These are phyloP conservation scores for Nemania diffusa DNA, from an alignment of 2,329 filamentous ascomycete species.

Conservation along the genomic window DNA sequence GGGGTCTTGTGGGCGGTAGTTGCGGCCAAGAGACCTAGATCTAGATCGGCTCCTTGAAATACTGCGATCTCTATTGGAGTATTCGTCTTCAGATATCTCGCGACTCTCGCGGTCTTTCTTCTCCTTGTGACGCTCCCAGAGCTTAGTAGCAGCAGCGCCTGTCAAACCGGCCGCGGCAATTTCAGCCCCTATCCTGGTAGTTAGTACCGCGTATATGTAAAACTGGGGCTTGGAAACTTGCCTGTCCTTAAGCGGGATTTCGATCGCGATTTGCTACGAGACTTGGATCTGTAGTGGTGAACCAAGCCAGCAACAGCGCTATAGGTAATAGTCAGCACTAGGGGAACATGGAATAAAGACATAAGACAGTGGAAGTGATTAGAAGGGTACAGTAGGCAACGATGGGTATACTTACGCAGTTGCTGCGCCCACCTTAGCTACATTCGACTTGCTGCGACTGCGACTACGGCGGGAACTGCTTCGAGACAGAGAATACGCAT, in stretches of 20 bases:
- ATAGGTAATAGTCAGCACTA: constrained; percentile 31
- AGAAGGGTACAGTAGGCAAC: background rate
- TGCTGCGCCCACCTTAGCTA: constrained; percentile 68
- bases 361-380: background rate
- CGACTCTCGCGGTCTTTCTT: constrained; percentile 64
- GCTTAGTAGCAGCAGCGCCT: constrained; percentile 68
- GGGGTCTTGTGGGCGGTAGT: constrained; percentile 60
- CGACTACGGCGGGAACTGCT: constrained; percentile 57
- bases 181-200: constrained; percentile 56
- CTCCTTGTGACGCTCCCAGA: constrained; percentile 69
- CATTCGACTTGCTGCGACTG: constrained; percentile 52
- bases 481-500: constrained; percentile 59
- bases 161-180: constrained; percentile 69
- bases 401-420: constrained; percentile 54
- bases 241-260: constrained; percentile 59
- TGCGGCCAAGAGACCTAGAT: constrained; percentile 52
- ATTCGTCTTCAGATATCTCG: constrained; percentile 50
- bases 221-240: constrained; percentile 27
- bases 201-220: constrained; percentile 28
- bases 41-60: constrained; percentile 56
- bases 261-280: constrained; percentile 54
- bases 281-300: constrained; percentile 66
- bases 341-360: background rate
- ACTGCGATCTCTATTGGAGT: constrained; percentile 54
- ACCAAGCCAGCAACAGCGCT: constrained; percentile 67